These are phyloP conservation scores for Leccinum subtestaceum DNA, from an alignment of 768 basidiomycete species.

Conservation along the genomic window DNA sequence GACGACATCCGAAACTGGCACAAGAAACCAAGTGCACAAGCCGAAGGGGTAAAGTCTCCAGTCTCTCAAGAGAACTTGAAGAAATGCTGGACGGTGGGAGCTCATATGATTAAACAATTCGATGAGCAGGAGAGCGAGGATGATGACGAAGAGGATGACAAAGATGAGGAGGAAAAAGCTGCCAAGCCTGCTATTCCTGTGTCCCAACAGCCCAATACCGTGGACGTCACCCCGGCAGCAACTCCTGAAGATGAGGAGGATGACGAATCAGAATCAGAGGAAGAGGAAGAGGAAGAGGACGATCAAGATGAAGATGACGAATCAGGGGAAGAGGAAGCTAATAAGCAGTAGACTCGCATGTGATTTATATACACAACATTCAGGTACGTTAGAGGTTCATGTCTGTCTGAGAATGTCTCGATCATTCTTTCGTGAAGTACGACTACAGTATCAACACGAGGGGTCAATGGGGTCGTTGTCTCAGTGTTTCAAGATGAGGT, in stretches of 20 bases:
- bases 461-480: background rate
- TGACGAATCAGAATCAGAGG: constrained; percentile 5
- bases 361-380: constrained; percentile 5
- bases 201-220: background rate
- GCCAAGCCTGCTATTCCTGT: background rate
- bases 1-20: constrained; percentile 92
- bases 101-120: constrained; percentile 77
- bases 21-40: constrained; percentile 51
- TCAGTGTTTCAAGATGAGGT: constrained; percentile 78
- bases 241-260: constrained; percentile 4
- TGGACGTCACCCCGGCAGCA: background rate
- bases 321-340: constrained; percentile 15
- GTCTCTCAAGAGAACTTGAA: constrained; percentile 51
- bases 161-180: constrained; percentile 12
- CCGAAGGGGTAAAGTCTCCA: constrained; percentile 42
- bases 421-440: background rate
- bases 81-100: constrained; percentile 68
- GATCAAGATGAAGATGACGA: constrained; percentile 4
- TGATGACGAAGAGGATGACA: constrained; percentile 19
- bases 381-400: constrained; percentile 5
- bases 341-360: constrained; percentile 12
- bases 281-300: background rate
- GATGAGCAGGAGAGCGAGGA: constrained; percentile 68
- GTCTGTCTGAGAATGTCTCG: background rate
- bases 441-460: background rate